Conservation (phyloP, 768 basidiomycete genomes). For the Dacryopinax spathularia region DNA sequence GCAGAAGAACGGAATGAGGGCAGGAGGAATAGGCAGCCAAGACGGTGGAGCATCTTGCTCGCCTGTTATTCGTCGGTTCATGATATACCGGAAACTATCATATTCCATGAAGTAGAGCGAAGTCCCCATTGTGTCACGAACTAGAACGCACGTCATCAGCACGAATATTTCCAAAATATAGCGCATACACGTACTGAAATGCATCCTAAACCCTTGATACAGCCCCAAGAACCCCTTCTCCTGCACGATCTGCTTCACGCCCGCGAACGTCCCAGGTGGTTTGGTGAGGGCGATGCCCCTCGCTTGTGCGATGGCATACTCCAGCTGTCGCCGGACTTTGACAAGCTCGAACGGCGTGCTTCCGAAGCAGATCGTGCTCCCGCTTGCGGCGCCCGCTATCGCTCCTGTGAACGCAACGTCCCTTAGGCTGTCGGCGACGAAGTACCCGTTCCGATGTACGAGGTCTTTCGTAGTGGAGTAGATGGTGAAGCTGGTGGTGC, state of each 20-base stretch:
- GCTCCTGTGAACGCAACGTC: conserved; percentile 68
- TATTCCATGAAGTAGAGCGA: conserved; percentile 90
- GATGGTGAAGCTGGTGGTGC: conserved; percentile 84
- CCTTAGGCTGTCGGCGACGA: conserved; percentile 43
- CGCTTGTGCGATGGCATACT: conserved; percentile 76
- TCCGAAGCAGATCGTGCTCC: conserved; percentile 74
- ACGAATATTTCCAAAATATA: background rate
- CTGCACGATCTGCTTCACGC: conserved; percentile 65
- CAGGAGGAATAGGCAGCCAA: conserved; percentile 70
- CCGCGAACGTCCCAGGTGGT: conserved; percentile 64
- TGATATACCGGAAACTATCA: conserved; percentile 74
- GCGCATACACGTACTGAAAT: conserved; percentile 40
- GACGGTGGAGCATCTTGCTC: conserved; percentile 70
- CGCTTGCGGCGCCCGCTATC: conserved; percentile 74
- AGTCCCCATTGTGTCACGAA: conserved; percentile 80
- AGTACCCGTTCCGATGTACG: conserved; percentile 43
- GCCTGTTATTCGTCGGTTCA: conserved; percentile 62
- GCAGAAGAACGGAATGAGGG: conserved; percentile 78
- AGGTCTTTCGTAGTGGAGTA: conserved; percentile 72
- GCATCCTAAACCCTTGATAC: conserved; percentile 57
- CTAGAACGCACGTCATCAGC: conserved; percentile 25
- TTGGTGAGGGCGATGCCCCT: conserved; percentile 57
- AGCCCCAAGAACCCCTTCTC: conserved; percentile 16
- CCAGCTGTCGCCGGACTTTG: conserved; percentile 84
- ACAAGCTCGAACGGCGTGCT: conserved; percentile 93